Evolutionary conservation across 1,284 basidiomycete species (phyloP).

Genomic region (Ceratobasidium sp.): DNA sequence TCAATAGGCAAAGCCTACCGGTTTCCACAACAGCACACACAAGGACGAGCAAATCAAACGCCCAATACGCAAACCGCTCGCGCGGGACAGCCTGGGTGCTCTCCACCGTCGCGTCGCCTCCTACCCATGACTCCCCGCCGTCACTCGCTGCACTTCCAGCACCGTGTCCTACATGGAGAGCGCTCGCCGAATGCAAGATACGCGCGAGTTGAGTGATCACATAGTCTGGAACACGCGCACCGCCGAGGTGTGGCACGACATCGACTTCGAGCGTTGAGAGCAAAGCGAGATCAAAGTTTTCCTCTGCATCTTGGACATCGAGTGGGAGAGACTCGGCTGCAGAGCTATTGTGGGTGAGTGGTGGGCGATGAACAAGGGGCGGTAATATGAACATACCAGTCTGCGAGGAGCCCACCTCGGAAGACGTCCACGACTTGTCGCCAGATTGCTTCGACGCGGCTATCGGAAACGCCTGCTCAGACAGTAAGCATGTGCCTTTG

Average conservation of each 20-base stretch:
- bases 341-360: constrained; percentile 56
- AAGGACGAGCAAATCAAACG: constrained; percentile 87
- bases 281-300: constrained; percentile 88
- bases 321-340: constrained; percentile 66
- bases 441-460: constrained; percentile 83
- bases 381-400: constrained; percentile 67
- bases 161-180: constrained; percentile 62
- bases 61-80: constrained; percentile 94
- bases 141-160: constrained; percentile 50
- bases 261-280: constrained; percentile 81
- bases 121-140: constrained; percentile 51
- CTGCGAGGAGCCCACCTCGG: constrained; percentile 82
- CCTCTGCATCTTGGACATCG: constrained; percentile 79
- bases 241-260: constrained; percentile 80
- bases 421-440: constrained; percentile 86
- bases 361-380: neutral
- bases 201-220: constrained; percentile 77
- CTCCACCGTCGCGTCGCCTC: constrained; percentile 70
- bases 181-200: constrained; percentile 79
- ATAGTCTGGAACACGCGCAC: constrained; percentile 74
- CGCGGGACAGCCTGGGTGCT: constrained; percentile 68
- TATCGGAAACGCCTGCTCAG: constrained; percentile 64
- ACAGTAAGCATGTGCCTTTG: neutral
- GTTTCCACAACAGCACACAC: constrained; percentile 78
- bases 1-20: constrained; percentile 45